Evolutionary conservation across 148 eudicot genomes (phyloP).

Genomic region (Camellia sinensis): DNA sequence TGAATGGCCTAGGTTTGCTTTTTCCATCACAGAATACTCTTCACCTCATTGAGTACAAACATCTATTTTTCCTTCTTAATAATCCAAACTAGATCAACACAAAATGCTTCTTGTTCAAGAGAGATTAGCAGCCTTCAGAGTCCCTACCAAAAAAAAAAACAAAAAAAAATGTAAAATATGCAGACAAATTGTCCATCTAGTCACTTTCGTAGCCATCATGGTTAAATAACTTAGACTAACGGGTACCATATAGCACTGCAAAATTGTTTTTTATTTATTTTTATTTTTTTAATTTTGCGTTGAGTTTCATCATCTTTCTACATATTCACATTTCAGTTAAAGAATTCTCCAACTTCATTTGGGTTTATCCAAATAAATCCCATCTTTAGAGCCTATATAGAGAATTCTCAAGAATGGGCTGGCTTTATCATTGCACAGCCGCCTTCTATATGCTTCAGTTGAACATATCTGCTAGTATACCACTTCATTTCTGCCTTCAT

Average conservation of each 20-base stretch:
- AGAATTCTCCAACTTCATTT: neutral
- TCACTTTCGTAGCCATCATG: neutral
- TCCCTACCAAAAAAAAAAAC: too few relatives aligned
- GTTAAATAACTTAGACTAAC: too few relatives aligned
- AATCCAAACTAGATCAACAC: too few relatives aligned
- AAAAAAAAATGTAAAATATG: too few relatives aligned
- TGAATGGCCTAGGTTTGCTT: too few relatives aligned
- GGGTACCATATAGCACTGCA: neutral
- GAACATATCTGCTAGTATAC: neutral
- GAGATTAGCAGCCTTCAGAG: too few relatives aligned
- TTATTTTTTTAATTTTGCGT: neutral
- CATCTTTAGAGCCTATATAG: neutral
- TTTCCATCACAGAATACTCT: too few relatives aligned
- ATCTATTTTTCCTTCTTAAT: too few relatives aligned
- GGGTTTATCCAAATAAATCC: neutral
- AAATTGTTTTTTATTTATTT: too few relatives aligned
- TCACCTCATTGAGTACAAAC: too few relatives aligned
- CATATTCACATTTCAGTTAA: neutral
- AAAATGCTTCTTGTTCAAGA: too few relatives aligned
- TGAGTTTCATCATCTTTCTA: neutral
- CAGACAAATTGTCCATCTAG: too few relatives aligned
- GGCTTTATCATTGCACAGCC: neutral
- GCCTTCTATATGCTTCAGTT: neutral
- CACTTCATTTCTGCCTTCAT: neutral
- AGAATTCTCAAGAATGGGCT: neutral